These are phyloP conservation scores for Bryopsis sp. DNA, from an alignment of 139 green algal genomes.

Conservation along the genomic window DNA sequence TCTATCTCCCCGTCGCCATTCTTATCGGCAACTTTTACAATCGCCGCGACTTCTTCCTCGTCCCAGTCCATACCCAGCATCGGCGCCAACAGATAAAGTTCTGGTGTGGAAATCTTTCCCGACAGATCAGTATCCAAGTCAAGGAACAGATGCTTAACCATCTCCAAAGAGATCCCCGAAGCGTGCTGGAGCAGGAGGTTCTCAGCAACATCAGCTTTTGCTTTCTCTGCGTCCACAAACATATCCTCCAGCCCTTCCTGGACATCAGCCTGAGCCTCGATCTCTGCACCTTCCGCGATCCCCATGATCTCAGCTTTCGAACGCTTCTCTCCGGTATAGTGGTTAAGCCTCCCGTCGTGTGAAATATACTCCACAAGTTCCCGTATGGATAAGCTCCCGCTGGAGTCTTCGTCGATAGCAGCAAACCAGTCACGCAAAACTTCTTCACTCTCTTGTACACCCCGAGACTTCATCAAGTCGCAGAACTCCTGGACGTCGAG, in stretches of 20 bases:
- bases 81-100: not conserved
- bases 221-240: not conserved
- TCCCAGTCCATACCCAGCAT: not conserved
- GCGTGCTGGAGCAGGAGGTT: not conserved
- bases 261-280: not conserved
- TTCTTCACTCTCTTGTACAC: not conserved
- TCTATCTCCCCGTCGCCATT: not conserved
- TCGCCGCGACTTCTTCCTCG: not conserved
- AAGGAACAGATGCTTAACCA: constrained; percentile 2
- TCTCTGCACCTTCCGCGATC: not conserved
- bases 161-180: not conserved
- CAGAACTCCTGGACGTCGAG: not conserved
- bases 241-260: not conserved
- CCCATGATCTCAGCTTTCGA: not conserved
- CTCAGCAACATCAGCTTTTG: not conserved
- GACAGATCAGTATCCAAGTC: not conserved
- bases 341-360: not conserved
- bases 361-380: not conserved
- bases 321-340: not conserved
- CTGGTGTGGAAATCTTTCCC: not conserved
- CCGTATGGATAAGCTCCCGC: not conserved
- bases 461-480: not conserved
- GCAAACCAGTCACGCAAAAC: no score
- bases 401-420: not conserved
- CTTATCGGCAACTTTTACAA: not conserved